A percentile compares a stretch with the other conserved stretches of the same genome.
These are phyloP conservation scores for Piloderma croceum DNA, from an alignment of 768 basidiomycete genomes.

Conservation along the genomic window DNA sequence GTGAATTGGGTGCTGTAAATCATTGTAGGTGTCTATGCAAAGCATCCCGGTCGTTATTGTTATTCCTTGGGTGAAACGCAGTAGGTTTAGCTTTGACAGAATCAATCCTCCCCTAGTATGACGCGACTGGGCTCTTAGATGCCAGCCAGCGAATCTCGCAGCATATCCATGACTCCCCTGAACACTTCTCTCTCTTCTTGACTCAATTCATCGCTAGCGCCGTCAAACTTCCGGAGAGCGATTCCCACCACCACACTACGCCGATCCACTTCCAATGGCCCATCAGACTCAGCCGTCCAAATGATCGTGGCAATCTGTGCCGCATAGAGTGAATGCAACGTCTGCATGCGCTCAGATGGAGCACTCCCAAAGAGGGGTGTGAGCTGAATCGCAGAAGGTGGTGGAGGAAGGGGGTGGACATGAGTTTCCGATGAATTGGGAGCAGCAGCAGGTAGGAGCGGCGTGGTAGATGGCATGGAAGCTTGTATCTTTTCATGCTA, in stretches of 20 bases:
- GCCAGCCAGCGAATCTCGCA: conserved; percentile 36
- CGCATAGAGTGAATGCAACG: conserved; percentile 74
- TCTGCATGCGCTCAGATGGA: conserved; percentile 61
- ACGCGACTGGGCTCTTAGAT: too few species aligned
- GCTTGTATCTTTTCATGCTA: conserved; percentile 63
- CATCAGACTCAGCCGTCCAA: conserved; percentile 53
- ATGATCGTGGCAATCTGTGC: conserved; percentile 83
- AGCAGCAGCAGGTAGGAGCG: conserved; percentile 37
- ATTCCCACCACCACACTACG: conserved; percentile 71
- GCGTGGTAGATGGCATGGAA: conserved; percentile 59
- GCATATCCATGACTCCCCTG: conserved; percentile 42
- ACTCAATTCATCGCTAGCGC: conserved; percentile 24
- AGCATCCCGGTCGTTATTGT: too few species aligned
- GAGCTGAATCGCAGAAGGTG: conserved; percentile 69
- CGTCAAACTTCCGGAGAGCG: conserved; percentile 45
- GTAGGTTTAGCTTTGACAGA: too few species aligned
- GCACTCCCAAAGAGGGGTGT: conserved; percentile 74
- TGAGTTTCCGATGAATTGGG: conserved; percentile 32
- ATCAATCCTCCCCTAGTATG: too few species aligned
- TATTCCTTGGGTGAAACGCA: too few species aligned
- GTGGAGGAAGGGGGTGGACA: conserved; percentile 41
- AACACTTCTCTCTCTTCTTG: conserved; percentile 42
- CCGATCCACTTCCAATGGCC: conserved; percentile 36
- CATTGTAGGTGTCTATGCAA: too few species aligned
- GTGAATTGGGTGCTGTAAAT: too few species aligned